Percentiles rank a stretch among this genome's conserved stretches.
These are phyloP conservation scores for Pythium aphanidermatum DNA, from an alignment of 352 stramenopile genomes.

Conservation along the genomic window DNA sequence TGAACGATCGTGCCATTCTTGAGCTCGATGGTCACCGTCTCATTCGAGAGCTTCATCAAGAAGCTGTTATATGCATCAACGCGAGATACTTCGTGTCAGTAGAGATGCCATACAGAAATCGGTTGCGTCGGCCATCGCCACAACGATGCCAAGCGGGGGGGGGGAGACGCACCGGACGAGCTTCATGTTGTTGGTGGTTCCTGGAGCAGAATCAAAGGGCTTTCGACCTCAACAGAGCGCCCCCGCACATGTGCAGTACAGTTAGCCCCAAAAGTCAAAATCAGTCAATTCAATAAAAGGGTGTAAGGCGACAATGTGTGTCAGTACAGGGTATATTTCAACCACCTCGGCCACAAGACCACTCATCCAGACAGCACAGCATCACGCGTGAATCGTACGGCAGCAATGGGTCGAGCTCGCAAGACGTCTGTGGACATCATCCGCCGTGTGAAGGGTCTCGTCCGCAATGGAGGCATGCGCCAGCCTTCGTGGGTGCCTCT, in stretches of 20 bases:
- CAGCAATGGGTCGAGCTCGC: constrained; percentile 62
- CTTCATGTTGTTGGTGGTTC: constrained; percentile 30
- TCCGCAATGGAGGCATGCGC: constrained; percentile 75
- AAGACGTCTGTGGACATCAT: constrained; percentile 78
- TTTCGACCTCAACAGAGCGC: constrained; percentile 1
- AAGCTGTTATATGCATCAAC: constrained; percentile 56
- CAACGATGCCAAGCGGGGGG: neutral
- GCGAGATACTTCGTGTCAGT: neutral
- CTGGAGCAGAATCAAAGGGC: constrained; percentile 5
- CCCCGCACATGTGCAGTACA: too few species aligned
- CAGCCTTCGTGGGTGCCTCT: constrained; percentile 61
- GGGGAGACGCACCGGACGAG: constrained; percentile 25
- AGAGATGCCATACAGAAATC: too few species aligned
- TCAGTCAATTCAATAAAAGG: neutral
- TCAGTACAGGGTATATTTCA: constrained; percentile 3
- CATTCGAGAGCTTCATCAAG: constrained; percentile 98
- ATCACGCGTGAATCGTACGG: too few species aligned
- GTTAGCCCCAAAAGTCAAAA: too few species aligned
- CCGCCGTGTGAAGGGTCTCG: constrained; percentile 68
- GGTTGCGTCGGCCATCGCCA: too few species aligned
- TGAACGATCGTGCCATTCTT: constrained; percentile 99
- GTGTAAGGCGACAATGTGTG: neutral
- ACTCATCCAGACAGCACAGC: constrained; percentile 10
- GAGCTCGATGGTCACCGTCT: constrained; percentile 99
- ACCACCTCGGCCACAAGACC: constrained; percentile 8